A percentile compares a stretch with the other conserved stretches of the same genome.
Evolutionary conservation across 1,139 yeast species (phyloP).

Genomic region (Saccharomyces hybrid): DNA sequence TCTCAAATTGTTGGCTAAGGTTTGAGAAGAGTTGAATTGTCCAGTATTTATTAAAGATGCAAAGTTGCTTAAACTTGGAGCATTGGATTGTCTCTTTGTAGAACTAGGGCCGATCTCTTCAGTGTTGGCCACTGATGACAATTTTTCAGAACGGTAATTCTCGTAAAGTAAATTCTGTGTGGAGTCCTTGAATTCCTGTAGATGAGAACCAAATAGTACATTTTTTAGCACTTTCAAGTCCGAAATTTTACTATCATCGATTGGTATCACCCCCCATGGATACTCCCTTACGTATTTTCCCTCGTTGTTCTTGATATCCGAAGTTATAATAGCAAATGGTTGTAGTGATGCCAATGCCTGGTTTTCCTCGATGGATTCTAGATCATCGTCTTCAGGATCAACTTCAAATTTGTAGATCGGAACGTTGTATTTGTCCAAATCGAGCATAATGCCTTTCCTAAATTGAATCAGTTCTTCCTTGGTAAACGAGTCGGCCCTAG

Average conservation of each 20-base stretch:
- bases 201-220: constrained; percentile 64
- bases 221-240: constrained; percentile 59
- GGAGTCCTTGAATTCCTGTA: constrained; percentile 73
- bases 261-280: constrained; percentile 62
- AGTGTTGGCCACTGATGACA: constrained; percentile 36
- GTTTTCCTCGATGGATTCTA: constrained; percentile 62
- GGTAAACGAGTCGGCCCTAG: constrained; percentile 65
- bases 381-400: constrained; percentile 53
- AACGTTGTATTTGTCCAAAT: constrained; percentile 55
- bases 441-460: constrained; percentile 47
- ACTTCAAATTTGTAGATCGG: constrained; percentile 62
- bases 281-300: constrained; percentile 62
- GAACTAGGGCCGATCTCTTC: constrained; percentile 4
- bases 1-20: constrained; percentile 14
- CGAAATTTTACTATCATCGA: constrained; percentile 49
- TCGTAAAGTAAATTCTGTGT: constrained; percentile 75
- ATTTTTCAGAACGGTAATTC: constrained; percentile 67
- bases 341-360: constrained; percentile 51
- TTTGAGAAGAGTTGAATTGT: constrained; percentile 28
- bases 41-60: constrained; percentile 31
- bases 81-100: constrained; percentile 26
- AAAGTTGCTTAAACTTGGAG: constrained; percentile 33
- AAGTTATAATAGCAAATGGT: constrained; percentile 67
- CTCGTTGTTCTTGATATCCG: constrained; percentile 44
- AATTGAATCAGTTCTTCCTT: constrained; percentile 47